phyloP scores from a whole-genome alignment of 2,329 filamentous ascomycete genomes.

The Lasiodiplodia gonubiensis region DNA sequence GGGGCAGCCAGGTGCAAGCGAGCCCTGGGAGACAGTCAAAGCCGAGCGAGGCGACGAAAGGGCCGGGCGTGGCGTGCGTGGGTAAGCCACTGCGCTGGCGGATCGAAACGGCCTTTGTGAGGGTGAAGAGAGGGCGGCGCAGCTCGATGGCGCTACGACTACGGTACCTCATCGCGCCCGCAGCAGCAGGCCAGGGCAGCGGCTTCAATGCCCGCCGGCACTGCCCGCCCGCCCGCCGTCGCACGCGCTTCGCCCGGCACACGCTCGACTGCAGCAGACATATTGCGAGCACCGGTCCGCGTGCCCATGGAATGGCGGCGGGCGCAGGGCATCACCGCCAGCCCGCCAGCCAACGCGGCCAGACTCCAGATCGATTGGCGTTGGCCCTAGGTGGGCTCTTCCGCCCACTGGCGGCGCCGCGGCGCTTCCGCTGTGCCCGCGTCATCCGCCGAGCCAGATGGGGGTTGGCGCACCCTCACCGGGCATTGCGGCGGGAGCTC shows the following conservation, averaged over 20 bases:
- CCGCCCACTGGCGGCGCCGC: neutral
- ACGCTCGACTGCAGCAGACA: slow-evolving; percentile 18
- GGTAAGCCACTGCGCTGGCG: slow-evolving; percentile 21
- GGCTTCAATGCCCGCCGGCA: slow-evolving; percentile 19
- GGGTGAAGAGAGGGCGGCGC: slow-evolving; percentile 22
- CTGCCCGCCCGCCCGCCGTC: slow-evolving; percentile 8
- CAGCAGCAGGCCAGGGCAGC: neutral
- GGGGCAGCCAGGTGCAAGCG: slow-evolving; percentile 24
- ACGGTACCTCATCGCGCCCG: slow-evolving; percentile 15
- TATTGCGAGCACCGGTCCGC: slow-evolving; percentile 11
- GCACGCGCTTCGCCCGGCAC: slow-evolving; percentile 21
- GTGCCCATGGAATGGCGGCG: neutral
- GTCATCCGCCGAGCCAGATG: slow-evolving; percentile 13
- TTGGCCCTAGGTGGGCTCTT: slow-evolving; percentile 15
- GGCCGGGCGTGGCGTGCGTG: slow-evolving; percentile 17
- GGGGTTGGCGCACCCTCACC: neutral
- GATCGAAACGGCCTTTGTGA: slow-evolving; percentile 25
- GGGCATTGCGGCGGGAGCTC: neutral
- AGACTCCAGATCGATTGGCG: slow-evolving; percentile 21
- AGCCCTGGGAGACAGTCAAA: slow-evolving; percentile 13
- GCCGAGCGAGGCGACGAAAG: slow-evolving; percentile 17
- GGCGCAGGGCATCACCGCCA: neutral
- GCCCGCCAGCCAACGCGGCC: neutral
- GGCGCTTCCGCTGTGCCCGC: slow-evolving; percentile 3
- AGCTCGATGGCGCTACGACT: slow-evolving; percentile 16